A percentile compares a stretch with the other conserved stretches of the same genome.
phyloP scores from a whole-genome alignment of 73 alveolate genomes.

The Durusdinium trenchii region DNA sequence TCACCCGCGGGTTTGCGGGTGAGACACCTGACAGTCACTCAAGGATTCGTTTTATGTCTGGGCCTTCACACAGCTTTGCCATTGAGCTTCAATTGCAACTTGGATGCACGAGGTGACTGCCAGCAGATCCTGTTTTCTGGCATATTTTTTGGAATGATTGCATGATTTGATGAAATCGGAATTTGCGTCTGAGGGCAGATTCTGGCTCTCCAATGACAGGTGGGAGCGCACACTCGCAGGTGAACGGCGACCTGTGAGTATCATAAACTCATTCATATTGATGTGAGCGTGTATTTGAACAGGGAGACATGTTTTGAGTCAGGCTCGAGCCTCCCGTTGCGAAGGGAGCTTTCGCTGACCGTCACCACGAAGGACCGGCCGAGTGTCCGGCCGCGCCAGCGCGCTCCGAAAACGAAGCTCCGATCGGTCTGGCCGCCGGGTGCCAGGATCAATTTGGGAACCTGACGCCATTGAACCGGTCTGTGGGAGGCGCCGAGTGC shows the following conservation, averaged over 20 bases:
- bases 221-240: too few relatives aligned
- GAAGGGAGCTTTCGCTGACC: slow-evolving; percentile 15
- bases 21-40: too few relatives aligned
- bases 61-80: slow-evolving; percentile 64
- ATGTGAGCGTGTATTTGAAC: too few relatives aligned
- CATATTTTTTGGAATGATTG: too few relatives aligned
- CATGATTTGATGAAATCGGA: background rate
- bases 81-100: background rate
- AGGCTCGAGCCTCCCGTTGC: background rate
- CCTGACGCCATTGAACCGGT: slow-evolving; percentile 29
- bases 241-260: background rate
- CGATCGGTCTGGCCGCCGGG: background rate
- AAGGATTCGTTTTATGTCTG: slow-evolving; percentile 73
- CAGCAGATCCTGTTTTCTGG: background rate
- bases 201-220: too few relatives aligned
- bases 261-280: background rate
- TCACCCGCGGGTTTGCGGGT: too few relatives aligned
- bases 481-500: background rate
- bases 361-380: slow-evolving; percentile 21
- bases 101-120: background rate
- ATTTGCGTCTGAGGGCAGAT: too few relatives aligned
- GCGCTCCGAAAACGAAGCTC: background rate
- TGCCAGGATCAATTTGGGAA: slow-evolving; percentile 86
- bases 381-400: too few relatives aligned
- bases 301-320: background rate